Evolutionary conservation across 2,329 filamentous ascomycete species (phyloP), one percentile per base, ranked within the genome.

Genomic region (Sporothrix variecibatus): DNA sequence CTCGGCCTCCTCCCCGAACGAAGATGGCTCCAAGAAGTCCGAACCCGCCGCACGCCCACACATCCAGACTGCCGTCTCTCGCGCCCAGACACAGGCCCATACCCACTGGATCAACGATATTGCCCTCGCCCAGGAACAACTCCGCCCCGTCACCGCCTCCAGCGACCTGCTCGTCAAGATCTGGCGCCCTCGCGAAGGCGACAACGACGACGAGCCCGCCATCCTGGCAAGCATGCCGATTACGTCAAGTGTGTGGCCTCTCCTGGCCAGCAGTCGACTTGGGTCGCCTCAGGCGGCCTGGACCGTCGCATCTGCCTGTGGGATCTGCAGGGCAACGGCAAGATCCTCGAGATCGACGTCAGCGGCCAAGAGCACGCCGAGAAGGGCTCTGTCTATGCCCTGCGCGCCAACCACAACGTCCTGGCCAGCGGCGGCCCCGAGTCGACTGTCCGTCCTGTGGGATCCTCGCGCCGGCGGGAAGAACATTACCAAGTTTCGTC

Each of bases 71-170:
- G 89, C 89, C 70, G 87, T 84, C 31, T 91, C 92, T 80, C 88
- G 89, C 75, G 83, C 87, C 58, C 89, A 90, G 78, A 87, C 86
- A 20, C 87, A 90, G 77, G 94, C 95, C 9, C 95, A 98, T 82
- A 97, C 94, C 70, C 94, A 97, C 82, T 98, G 95, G 95, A 92
- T 98, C 84, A 98, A 97, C 83, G 95, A 97, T 82, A 93, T 98
- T 76, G 89, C 91, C 28, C 88, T 97, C 72, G 92, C 92, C 8
- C 90, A 94, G 80, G 80, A 89, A 91, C 79, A 94, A 95, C 79
- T 87, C 90, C 23, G 93, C 93, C 28, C 87, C 68, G 92, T 97
- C 43, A 97, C 95, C 11, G 94, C 93, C 26, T 97, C 94, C 4
- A 97, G 95, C n/a, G 95, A 98, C 81, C 90, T 96, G 75, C 94